Conservation (phyloP, 2,329 filamentous ascomycete species). For the Cryoendolithus antarcticus region DNA sequence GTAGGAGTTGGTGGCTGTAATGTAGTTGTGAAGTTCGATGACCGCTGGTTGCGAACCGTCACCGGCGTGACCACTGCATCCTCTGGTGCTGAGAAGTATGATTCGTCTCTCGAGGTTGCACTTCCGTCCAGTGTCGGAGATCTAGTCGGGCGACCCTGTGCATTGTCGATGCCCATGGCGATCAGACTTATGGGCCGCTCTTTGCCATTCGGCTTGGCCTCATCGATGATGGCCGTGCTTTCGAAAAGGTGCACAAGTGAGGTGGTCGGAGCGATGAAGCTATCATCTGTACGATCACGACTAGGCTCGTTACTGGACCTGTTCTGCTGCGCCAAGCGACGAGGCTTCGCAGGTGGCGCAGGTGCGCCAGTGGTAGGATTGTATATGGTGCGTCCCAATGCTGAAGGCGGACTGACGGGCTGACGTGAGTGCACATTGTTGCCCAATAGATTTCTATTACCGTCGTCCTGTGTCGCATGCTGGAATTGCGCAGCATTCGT, state of each 20-base stretch:
- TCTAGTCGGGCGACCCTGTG: too few relatives aligned
- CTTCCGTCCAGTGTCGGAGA: too few relatives aligned
- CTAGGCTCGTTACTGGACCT: conserved; percentile 3
- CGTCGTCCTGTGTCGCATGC: too few relatives aligned
- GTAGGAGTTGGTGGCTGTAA: conserved; percentile 2
- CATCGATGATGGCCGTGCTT: conserved; percentile 23
- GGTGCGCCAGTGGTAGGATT: conserved; percentile 12
- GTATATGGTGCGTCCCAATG: conserved; percentile 5
- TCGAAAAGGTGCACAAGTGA: conserved; percentile 61
- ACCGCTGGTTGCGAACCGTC: conserved; percentile 1
- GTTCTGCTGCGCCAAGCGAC: conserved; percentile 12
- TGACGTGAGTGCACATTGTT: not conserved
- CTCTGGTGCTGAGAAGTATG: conserved; percentile 13
- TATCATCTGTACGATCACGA: conserved; percentile 11
- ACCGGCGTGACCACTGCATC: conserved; percentile 5
- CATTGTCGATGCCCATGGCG: too few relatives aligned
- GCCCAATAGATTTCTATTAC: not conserved
- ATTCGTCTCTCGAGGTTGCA: conserved; percentile 1
- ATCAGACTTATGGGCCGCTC: not conserved
- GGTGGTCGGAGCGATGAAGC: conserved; percentile 39
- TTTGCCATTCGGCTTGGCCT: conserved; percentile 3
- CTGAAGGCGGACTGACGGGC: not conserved
- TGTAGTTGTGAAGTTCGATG: not conserved
- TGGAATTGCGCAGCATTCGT: not conserved
- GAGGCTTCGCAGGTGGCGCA: conserved; percentile 18